Evolutionary conservation across 163 green algal species (phyloP).

Genomic region (Chlorella variabilis): DNA sequence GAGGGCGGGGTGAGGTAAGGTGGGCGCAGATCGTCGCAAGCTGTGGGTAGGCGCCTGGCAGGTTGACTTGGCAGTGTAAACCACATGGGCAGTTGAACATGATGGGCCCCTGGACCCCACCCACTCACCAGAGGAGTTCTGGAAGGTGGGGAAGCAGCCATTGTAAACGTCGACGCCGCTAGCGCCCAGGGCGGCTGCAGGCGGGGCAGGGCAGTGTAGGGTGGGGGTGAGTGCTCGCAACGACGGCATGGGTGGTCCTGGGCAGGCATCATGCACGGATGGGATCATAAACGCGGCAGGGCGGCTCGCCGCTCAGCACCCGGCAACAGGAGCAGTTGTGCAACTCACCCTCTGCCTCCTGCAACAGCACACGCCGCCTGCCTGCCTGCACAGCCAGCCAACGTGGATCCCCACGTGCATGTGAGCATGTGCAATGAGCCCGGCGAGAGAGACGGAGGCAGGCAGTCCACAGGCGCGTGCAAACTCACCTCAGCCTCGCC

Average conservation of each 20-base stretch:
- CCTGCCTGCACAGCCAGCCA: background rate
- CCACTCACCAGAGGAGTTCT: constrained; percentile 5
- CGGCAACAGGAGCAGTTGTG: no score
- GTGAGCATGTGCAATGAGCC: no score
- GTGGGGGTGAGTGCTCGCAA: background rate
- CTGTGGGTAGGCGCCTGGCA: no score
- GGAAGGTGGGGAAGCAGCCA: constrained; percentile 53
- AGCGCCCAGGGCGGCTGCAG: constrained; percentile 14
- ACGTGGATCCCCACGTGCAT: no score
- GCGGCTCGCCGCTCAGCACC: no score
- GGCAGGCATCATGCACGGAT: background rate
- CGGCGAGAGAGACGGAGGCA: no score
- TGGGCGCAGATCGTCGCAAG: background rate
- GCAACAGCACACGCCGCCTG: constrained; percentile 18
- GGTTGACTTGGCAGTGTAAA: no score
- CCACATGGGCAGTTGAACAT: no score
- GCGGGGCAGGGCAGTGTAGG: background rate
- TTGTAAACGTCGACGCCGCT: constrained; percentile 4
- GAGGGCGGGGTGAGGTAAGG: background rate
- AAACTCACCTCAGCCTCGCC: no score
- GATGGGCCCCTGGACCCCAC: no score
- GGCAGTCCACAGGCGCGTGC: no score
- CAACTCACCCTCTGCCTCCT: constrained; percentile 17
- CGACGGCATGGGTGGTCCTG: no score
- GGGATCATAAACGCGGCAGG: background rate